Evolutionary conservation across 371 early-diverging fungal species (phyloP).

Genomic region (Mucor saturninus): DNA sequence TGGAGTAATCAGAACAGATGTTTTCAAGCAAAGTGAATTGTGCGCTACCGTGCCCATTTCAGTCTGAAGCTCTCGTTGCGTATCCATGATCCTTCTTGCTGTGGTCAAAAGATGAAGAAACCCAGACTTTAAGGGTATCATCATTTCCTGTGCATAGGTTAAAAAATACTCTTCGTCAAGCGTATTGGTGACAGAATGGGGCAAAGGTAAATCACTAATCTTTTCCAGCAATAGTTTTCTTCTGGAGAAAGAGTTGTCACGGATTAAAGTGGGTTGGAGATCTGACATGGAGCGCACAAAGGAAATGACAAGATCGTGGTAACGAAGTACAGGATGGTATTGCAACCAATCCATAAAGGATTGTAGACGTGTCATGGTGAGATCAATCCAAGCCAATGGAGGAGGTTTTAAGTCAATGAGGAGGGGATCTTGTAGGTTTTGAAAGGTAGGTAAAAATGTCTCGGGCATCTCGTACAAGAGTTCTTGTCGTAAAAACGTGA

Average conservation of each 20-base stretch:
- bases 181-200: background rate
- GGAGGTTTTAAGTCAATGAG: constrained; percentile 48
- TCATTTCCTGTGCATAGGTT: constrained; percentile 31
- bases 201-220: constrained; percentile 28
- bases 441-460: constrained; percentile 55
- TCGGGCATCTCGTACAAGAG: constrained; percentile 55
- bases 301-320: constrained; percentile 53
- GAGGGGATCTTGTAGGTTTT: constrained; percentile 42
- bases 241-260: constrained; percentile 37
- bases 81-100: constrained; percentile 13
- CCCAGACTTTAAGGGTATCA: constrained; percentile 31
- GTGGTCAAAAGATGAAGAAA: constrained; percentile 3
- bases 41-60: constrained; percentile 3
- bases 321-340: constrained; percentile 47
- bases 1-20: constrained; percentile 7
- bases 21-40: background rate
- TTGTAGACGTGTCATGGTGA: constrained; percentile 36
- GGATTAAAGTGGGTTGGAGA: constrained; percentile 32
- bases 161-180: constrained; percentile 46
- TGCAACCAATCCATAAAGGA: constrained; percentile 55
- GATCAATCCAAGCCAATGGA: constrained; percentile 39
- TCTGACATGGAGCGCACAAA: constrained; percentile 47
- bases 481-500: constrained; percentile 46
- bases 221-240: constrained; percentile 41
- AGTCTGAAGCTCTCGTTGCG: constrained; percentile 12